Conservation (phyloP, 148 eudicot genomes). For the Linanthus parryae region DNA sequence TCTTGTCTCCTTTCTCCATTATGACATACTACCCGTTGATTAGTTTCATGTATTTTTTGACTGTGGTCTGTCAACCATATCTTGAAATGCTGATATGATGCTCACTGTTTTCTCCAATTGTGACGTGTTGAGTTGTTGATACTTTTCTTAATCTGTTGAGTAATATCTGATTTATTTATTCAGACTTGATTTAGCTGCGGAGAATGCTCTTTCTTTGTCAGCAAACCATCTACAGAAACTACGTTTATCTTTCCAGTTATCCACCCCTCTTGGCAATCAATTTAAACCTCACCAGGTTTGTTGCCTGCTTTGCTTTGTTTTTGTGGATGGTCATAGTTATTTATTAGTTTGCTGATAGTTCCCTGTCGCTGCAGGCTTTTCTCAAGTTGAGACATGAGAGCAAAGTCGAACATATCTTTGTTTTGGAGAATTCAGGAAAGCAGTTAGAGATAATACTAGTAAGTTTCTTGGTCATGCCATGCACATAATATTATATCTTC, state of each 20-base stretch:
- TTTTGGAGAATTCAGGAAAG: slow-evolving; percentile 58
- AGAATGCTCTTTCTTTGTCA: slow-evolving; percentile 55
- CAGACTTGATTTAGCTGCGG: slow-evolving; percentile 67
- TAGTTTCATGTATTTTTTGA: background rate
- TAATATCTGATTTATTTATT: slow-evolving; percentile 3
- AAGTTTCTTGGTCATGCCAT: too few relatives aligned
- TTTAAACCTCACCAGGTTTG: slow-evolving; percentile 93
- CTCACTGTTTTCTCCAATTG: too few relatives aligned
- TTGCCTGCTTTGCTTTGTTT: slow-evolving; percentile 3
- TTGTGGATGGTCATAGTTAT: background rate
- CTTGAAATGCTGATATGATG: too few relatives aligned
- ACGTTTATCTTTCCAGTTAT: slow-evolving; percentile 64
- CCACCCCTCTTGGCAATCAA: slow-evolving; percentile 59
- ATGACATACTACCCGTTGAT: background rate
- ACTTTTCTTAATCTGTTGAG: background rate
- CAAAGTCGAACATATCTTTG: slow-evolving; percentile 78
- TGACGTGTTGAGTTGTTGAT: too few relatives aligned
- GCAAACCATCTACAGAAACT: slow-evolving; percentile 96
- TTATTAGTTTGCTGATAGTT: slow-evolving; percentile 1
- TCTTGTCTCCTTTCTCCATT: background rate
- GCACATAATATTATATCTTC: too few relatives aligned
- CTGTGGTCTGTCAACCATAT: background rate
- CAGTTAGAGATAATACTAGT: slow-evolving; percentile 61
- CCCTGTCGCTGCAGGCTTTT: slow-evolving; percentile 49
- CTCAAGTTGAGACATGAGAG: slow-evolving; percentile 79